These are phyloP conservation scores for Entomophthora muscae DNA, from an alignment of 371 early-diverging fungal species.

Conservation along the genomic window DNA sequence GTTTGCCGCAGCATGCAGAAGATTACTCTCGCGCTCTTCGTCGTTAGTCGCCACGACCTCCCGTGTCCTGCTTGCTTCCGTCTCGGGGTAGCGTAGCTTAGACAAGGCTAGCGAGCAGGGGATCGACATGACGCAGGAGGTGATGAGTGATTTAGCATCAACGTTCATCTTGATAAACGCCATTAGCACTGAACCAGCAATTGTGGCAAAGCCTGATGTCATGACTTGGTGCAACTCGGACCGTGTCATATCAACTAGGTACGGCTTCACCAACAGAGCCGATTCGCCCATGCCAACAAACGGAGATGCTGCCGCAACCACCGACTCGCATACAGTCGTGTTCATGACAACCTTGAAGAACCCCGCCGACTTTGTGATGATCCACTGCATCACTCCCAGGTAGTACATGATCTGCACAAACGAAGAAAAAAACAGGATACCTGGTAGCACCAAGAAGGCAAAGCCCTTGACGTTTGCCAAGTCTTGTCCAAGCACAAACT, in stretches of 20 bases:
- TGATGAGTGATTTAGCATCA: constrained; percentile 41
- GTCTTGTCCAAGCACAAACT: constrained; percentile 48
- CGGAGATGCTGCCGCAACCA: constrained; percentile 72
- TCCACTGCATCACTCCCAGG: constrained; percentile 66
- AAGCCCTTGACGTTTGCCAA: constrained; percentile 25
- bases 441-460: constrained; percentile 59
- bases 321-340: constrained; percentile 72
- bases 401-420: constrained; percentile 73
- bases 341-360: constrained; percentile 48
- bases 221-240: constrained; percentile 77
- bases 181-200: constrained; percentile 73
- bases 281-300: constrained; percentile 77
- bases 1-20: constrained; percentile 72
- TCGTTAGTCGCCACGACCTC: constrained; percentile 38
- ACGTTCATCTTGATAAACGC: constrained; percentile 51
- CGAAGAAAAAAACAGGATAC: constrained; percentile 72
- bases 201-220: constrained; percentile 80
- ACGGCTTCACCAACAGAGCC: constrained; percentile 62
- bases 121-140: too few relatives aligned
- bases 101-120: too few relatives aligned
- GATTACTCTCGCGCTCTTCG: constrained; percentile 45
- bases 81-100: too few relatives aligned
- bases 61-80: constrained; percentile 47
- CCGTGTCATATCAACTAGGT: constrained; percentile 62
- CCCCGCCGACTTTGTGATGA: constrained; percentile 46